phyloP scores from a whole-genome alignment of 225 moss, liverwort and hornwort genomes.

The Marchantia polymorpha region DNA sequence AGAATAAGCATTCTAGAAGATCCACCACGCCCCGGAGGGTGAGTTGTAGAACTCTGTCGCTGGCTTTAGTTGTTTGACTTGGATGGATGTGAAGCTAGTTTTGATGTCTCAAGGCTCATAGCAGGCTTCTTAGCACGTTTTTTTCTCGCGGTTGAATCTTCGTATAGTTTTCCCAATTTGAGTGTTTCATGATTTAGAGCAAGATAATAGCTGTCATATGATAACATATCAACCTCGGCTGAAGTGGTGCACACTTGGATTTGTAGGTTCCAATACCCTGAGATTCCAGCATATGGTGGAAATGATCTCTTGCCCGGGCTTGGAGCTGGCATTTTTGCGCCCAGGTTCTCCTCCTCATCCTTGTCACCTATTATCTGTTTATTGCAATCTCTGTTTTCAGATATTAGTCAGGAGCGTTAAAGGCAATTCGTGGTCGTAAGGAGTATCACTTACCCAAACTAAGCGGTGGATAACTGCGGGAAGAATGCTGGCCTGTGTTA shows the following conservation, averaged over 20 bases:
- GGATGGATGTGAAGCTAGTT: no score
- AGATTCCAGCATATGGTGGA: slow-evolving; percentile 62
- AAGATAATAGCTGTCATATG: neutral
- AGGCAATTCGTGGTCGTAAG: no score
- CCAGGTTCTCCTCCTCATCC: slow-evolving; percentile 48
- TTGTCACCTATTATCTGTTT: neutral
- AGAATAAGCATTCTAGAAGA: slow-evolving; percentile 25
- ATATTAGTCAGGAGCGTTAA: no score
- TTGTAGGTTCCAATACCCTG: slow-evolving; percentile 61
- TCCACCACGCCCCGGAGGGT: slow-evolving; percentile 56
- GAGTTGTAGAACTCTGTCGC: neutral
- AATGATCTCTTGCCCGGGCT: slow-evolving; percentile 67
- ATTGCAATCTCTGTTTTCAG: neutral
- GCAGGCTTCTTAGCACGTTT: no score
- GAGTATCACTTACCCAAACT: no score
- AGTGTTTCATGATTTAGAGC: no score
- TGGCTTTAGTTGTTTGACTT: no score
- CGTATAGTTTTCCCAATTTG: no score
- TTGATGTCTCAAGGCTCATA: no score
- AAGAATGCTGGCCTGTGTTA: no score
- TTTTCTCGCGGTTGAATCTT: no score
- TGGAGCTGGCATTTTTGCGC: slow-evolving; percentile 74
- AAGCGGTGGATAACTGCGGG: no score
- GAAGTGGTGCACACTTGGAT: neutral
- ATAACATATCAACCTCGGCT: neutral